These are phyloP conservation scores for Vitis cinerea DNA, from an alignment of 164 flowering plant genomes.

Conservation along the genomic window DNA sequence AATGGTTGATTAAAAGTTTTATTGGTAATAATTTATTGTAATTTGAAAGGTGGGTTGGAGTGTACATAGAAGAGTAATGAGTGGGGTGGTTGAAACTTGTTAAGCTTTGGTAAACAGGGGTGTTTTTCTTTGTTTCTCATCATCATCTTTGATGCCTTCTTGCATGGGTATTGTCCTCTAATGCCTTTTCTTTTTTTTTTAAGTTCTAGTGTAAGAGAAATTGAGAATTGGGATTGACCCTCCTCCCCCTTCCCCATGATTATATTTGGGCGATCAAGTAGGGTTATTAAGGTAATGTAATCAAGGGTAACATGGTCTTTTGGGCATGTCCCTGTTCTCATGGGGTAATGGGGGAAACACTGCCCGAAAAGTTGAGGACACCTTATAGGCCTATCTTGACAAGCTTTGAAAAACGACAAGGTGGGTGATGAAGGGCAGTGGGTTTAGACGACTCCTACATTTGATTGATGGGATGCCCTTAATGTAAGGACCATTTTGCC, in stretches of 20 bases:
- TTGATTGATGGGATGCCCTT: conserved; percentile 8
- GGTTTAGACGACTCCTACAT: neutral
- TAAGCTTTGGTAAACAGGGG: conserved; percentile 8
- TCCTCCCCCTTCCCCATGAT: neutral
- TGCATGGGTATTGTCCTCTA: too few relatives aligned
- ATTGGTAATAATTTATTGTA: too few relatives aligned
- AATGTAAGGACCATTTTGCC: conserved; percentile 11
- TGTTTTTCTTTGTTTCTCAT: conserved; percentile 2
- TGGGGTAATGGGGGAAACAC: neutral
- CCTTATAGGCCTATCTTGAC: neutral
- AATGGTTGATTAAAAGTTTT: too few relatives aligned
- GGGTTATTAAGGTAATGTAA: neutral
- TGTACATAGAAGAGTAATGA: neutral
- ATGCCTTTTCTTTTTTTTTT: neutral
- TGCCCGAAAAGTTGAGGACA: neutral
- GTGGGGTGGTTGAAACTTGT: conserved; percentile 18
- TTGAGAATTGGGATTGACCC: neutral
- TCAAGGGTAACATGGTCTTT: neutral
- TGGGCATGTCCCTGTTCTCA: neutral
- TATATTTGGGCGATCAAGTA: neutral
- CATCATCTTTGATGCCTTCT: neutral
- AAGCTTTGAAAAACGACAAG: conserved; percentile 7
- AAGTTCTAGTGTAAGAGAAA: neutral
- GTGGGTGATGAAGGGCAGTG: conserved; percentile 1
- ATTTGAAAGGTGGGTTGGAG: too few relatives aligned